These are phyloP conservation scores for Neurospora sp. DNA, from an alignment of 495 filamentous ascomycete species.

Conservation along the genomic window DNA sequence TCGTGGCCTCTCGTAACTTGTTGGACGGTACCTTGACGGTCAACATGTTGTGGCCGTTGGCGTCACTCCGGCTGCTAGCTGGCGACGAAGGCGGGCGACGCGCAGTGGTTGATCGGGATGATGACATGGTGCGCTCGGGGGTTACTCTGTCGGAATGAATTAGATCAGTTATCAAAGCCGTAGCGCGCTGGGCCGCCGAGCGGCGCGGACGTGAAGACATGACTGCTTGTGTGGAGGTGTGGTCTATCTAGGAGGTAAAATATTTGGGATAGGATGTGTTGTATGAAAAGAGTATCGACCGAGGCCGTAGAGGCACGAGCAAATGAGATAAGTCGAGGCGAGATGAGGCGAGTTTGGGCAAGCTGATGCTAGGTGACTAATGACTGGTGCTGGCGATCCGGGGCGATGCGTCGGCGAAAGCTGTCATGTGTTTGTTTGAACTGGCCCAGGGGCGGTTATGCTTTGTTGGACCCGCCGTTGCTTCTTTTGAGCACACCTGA, in stretches of 20 bases:
- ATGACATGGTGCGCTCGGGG: conserved; percentile 36
- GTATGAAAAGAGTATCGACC: not conserved
- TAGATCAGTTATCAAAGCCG: conserved; percentile 40
- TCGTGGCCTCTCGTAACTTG: conserved; percentile 71
- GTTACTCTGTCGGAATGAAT: conserved; percentile 36
- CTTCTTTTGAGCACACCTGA: too few species aligned
- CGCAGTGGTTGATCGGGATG: conserved; percentile 21
- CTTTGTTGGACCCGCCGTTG: too few species aligned
- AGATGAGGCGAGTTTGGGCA: not conserved
- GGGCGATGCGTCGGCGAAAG: not conserved
- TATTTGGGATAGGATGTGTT: not conserved
- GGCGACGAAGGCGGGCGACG: conserved; percentile 42
- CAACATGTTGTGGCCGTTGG: conserved; percentile 53
- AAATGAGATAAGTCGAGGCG: not conserved
- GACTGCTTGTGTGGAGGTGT: conserved; percentile 1
- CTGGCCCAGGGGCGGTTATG: too few species aligned
- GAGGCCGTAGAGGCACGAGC: not conserved
- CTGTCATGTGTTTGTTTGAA: not conserved
- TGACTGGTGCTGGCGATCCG: not conserved
- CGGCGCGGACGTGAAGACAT: conserved; percentile 37
- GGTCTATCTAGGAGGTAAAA: not conserved
- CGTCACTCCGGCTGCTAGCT: conserved; percentile 34
- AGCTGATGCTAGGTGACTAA: not conserved
- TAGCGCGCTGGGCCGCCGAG: conserved; percentile 39
- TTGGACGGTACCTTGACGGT: conserved; percentile 78